Conservation (phyloP, 371 early-diverging fungal species). For the Basidiobolus meristosporus region DNA sequence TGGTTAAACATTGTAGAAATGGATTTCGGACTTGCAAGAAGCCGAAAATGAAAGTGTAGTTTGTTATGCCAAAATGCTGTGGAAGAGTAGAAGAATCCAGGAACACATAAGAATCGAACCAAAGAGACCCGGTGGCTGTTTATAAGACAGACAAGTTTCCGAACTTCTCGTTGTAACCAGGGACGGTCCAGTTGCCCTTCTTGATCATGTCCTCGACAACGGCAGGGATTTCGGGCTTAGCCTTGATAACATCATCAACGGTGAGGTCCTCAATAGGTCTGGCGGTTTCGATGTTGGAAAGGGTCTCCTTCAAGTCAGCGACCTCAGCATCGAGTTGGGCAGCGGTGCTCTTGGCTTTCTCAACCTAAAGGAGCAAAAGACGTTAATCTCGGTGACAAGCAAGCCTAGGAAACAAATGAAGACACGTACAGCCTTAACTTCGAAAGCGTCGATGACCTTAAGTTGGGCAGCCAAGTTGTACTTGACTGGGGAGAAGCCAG, state of each 20-base stretch:
- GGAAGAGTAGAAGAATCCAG: too few species aligned
- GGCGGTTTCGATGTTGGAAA: conserved; percentile 82
- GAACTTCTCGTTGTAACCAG: conserved; percentile 88
- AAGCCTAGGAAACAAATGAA: neutral
- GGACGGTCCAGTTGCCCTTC: conserved; percentile 80
- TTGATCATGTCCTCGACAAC: conserved; percentile 75
- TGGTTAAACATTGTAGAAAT: too few species aligned
- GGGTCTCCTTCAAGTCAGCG: conserved; percentile 69
- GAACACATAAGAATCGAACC: too few species aligned
- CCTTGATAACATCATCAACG: conserved; percentile 84
- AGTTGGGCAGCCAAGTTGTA: conserved; percentile 75
- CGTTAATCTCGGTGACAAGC: neutral
- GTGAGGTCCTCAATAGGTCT: conserved; percentile 88
- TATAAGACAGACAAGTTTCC: conserved; percentile 61
- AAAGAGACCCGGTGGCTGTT: too few species aligned
- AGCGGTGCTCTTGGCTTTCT: conserved; percentile 69
- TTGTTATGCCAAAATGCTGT: too few species aligned
- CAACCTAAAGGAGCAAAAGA: conserved; percentile 37
- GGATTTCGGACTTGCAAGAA: too few species aligned
- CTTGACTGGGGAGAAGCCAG: conserved; percentile 59
- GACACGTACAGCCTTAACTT: conserved; percentile 67
- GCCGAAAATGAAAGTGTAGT: too few species aligned
- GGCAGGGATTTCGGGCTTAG: conserved; percentile 78
- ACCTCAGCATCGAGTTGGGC: conserved; percentile 71
- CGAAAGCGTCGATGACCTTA: conserved; percentile 69